Conservation (phyloP, 1,139 yeast species). For the Kodamaea derodonti region DNA sequence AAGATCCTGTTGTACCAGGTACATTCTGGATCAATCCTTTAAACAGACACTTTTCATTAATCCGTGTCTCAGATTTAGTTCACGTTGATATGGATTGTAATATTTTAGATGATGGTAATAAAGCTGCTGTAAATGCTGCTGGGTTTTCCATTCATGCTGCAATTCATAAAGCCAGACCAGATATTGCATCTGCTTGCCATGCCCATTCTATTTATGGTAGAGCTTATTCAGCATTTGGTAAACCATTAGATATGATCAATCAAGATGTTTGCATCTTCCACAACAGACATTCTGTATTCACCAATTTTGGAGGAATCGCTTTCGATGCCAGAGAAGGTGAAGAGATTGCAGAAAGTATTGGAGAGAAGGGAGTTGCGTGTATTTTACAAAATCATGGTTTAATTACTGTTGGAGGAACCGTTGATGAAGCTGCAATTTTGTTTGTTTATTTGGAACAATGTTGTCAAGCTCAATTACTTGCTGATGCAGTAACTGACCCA, state of each 20-base stretch:
- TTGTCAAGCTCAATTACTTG: constrained; percentile 70
- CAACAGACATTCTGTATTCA: constrained; percentile 62
- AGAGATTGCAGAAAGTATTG: constrained; percentile 63
- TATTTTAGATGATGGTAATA: constrained; percentile 61
- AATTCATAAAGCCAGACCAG: constrained; percentile 72
- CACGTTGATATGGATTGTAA: constrained; percentile 72
- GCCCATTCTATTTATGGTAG: constrained; percentile 74
- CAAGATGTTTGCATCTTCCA: constrained; percentile 74
- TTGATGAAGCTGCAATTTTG: constrained; percentile 79
- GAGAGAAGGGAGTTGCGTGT: constrained; percentile 54
- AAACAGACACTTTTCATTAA: constrained; percentile 65
- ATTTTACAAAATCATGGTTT: constrained; percentile 78
- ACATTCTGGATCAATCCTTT: constrained; percentile 82
- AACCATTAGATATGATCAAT: constrained; percentile 71
- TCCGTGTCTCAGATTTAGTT: constrained; percentile 71
- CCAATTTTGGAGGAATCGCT: constrained; percentile 77
- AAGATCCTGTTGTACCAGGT: constrained; percentile 69
- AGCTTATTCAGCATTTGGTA: constrained; percentile 71
- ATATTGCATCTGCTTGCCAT: constrained; percentile 79
- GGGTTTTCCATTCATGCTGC: constrained; percentile 81
- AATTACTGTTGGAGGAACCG: constrained; percentile 70
- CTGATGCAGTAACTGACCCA: constrained; percentile 46
- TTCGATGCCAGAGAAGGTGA: constrained; percentile 69
- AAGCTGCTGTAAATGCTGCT: constrained; percentile 68
- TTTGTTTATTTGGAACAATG: constrained; percentile 60